Base-by-base conservation (phyloP, 2,329 filamentous ascomycete species). In the Alternaria infectoria region DNA sequence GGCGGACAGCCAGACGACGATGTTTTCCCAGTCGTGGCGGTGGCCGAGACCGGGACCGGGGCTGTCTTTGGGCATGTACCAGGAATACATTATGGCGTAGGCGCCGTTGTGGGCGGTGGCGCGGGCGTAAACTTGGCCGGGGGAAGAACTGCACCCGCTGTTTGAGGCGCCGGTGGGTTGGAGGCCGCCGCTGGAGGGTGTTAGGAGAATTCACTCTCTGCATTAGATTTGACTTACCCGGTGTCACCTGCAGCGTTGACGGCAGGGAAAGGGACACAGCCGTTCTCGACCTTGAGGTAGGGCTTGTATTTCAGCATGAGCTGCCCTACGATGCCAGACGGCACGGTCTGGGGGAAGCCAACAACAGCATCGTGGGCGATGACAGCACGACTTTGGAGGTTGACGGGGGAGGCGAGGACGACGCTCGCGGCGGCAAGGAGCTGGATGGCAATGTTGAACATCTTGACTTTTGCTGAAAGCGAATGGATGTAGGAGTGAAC, bases 211-310 rank as follows among this genome's bases (percentile, higher is more conserved):
- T 36, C 15, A n/a, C 32, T n/a, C 5, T n/a, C 32, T 36, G 8
- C 8, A 36, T 3, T 36, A 9, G 7, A 7, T 7, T 4, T 36
- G 15, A 36, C 32, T 36, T 74, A 89, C 87, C 83, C 81, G 15
- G 85, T 89, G 68, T 90, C 82, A 3, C 88, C 88, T 0, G 79
- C 75, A 0, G 82, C 82, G 65, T 90, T 85, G 2, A 90, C 88
- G 2, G 85, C 88, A 0, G 88, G 87, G 71, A 88, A 90, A 0
- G 88, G 87, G 9, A 89, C 87, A 65, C 88, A 90, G 49, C 88
- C 88, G 68, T 86, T 86, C 17, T 83, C 81, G 6, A 89, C 84
- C 11, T 87, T 69, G 6, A 89, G 80, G 57, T 80, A 82, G 0
- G 87, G 87, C 76, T 89, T 84, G 76, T 87, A 89, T 57, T 85